A percentile compares a stretch with the other conserved stretches of the same genome.
Evolutionary conservation across 225 moss, liverwort and hornwort genomes (phyloP).

Genomic region (Anthoceros angustus): DNA sequence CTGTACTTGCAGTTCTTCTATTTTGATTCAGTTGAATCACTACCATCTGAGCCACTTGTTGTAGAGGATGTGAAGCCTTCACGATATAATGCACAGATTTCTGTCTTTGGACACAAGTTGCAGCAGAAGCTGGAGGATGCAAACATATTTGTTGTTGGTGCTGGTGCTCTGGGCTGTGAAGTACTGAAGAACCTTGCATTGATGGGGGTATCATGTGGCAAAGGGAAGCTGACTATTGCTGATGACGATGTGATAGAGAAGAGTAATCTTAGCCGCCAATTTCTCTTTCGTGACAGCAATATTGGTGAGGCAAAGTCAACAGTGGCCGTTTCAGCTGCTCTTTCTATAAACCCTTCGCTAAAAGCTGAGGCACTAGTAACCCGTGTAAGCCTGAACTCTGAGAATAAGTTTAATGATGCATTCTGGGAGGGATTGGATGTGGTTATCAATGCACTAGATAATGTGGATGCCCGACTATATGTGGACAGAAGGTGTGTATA

Average conservation of each 20-base stretch:
- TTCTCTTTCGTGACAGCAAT: conserved; percentile 93
- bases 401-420: conserved; percentile 73
- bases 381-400: conserved; percentile 65
- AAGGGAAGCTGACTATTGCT: conserved; percentile 63
- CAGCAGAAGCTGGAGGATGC: conserved; percentile 64
- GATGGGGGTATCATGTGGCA: conserved; percentile 76
- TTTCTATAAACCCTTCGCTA: conserved; percentile 50
- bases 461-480: conserved; percentile 88
- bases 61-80: conserved; percentile 71
- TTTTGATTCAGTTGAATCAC: conserved; percentile 85
- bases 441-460: conserved; percentile 79
- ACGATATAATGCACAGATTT: conserved; percentile 84
- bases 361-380: conserved; percentile 74
- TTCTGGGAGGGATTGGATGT: conserved; percentile 84
- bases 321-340: conserved; percentile 65
- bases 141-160: conserved; percentile 67
- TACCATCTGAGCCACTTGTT: conserved; percentile 40
- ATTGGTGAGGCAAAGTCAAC: conserved; percentile 94
- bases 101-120: conserved; percentile 66
- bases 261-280: conserved; percentile 92
- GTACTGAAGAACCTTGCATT: conserved; percentile 80
- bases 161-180: conserved; percentile 92
- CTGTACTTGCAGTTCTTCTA: conserved; percentile 52
- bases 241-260: conserved; percentile 96
- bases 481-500: conserved; percentile 92